These are phyloP conservation scores for Chrysoporthe deuterocubensis DNA, from an alignment of 2,329 filamentous ascomycete species.

Conservation along the genomic window DNA sequence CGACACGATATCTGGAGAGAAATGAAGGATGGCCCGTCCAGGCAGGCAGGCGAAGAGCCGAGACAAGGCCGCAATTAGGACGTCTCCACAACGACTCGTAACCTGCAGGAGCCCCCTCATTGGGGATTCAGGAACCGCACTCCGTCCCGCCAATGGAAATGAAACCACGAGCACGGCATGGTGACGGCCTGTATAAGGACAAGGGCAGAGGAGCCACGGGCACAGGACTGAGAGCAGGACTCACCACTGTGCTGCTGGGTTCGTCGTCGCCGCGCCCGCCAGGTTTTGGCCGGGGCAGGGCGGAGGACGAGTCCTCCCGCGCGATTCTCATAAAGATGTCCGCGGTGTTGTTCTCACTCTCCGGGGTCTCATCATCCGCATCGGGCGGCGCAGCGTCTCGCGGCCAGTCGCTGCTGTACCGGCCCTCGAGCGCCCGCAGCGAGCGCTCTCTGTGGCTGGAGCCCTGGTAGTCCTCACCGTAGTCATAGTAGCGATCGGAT, in stretches of 20 bases:
- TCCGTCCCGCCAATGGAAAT: conserved; percentile 23
- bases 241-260: conserved; percentile 29
- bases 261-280: conserved; percentile 42
- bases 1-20: conserved; percentile 16
- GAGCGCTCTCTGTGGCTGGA: conserved; percentile 53
- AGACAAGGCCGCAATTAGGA: conserved; percentile 25
- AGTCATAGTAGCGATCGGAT: conserved; percentile 48
- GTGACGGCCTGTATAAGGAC: background rate
- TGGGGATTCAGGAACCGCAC: conserved; percentile 24
- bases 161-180: background rate
- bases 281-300: conserved; percentile 38
- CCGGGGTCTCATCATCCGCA: conserved; percentile 47
- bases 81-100: conserved; percentile 26
- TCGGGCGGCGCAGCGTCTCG: conserved; percentile 46
- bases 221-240: conserved; percentile 4
- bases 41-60: conserved; percentile 20
- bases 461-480: conserved; percentile 47
- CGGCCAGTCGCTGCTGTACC: conserved; percentile 41
- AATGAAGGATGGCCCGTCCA: conserved; percentile 21
- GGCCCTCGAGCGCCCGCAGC: conserved; percentile 56
- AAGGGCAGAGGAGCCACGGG: background rate
- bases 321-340: conserved; percentile 65
- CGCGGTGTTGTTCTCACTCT: conserved; percentile 48
- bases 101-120: conserved; percentile 23
- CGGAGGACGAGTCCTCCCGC: conserved; percentile 49